These are phyloP conservation scores for Corylus americana DNA, from an alignment of 306 rosid species.

Conservation along the genomic window DNA sequence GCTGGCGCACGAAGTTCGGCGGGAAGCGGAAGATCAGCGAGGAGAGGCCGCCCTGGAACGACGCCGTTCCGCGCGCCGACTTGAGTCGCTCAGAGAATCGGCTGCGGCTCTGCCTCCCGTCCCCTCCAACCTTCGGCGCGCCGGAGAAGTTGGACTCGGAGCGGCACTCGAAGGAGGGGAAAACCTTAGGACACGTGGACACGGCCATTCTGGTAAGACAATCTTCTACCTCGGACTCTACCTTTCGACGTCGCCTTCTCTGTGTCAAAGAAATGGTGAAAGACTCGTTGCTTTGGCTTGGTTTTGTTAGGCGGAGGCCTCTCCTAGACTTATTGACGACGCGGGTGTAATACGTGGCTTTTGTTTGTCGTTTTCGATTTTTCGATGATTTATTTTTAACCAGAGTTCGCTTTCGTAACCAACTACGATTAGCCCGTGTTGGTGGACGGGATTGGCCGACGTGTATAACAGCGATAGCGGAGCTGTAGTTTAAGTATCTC, in stretches of 20 bases:
- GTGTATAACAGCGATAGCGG: not conserved
- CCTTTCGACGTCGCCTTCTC: not conserved
- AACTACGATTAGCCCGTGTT: conserved; percentile 19
- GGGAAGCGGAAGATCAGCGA: conserved; percentile 70
- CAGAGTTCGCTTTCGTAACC: not conserved
- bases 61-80: conserved; percentile 1
- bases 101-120: conserved; percentile 26
- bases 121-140: conserved; percentile 21
- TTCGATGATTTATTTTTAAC: not conserved
- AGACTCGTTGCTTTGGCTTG: not conserved
- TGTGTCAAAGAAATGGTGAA: not conserved
- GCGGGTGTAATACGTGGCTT: conserved; percentile 3
- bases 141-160: conserved; percentile 51
- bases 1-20: conserved; percentile 88
- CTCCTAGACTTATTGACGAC: not conserved
- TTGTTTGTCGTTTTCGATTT: conserved; percentile 23
- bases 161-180: conserved; percentile 45
- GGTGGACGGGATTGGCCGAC: not conserved
- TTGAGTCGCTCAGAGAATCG: conserved; percentile 18
- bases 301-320: not conserved
- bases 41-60: conserved; percentile 38
- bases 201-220: conserved; percentile 40
- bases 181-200: conserved; percentile 41
- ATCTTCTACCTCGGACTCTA: not conserved
- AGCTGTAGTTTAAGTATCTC: not conserved